phyloP scores from a whole-genome alignment of 306 rosid genomes.

The Medicago ruthenica region DNA sequence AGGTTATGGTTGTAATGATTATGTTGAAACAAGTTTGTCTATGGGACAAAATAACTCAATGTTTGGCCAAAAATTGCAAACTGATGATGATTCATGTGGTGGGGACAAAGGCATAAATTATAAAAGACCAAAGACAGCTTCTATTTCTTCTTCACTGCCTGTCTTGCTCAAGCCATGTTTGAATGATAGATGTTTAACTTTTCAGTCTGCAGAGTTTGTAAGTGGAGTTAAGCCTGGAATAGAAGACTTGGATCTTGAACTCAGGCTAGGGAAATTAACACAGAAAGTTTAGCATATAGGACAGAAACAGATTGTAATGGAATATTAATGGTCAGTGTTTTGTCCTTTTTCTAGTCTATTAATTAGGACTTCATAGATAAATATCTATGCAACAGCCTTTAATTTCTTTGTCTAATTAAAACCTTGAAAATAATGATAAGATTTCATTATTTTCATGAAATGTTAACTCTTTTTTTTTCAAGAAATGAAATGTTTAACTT shows the following conservation, averaged over 20 bases:
- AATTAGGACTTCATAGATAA: slow-evolving; percentile 36
- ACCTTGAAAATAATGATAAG: slow-evolving; percentile 40
- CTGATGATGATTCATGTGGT: slow-evolving; percentile 41
- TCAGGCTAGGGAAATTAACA: slow-evolving; percentile 70
- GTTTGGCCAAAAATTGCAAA: slow-evolving; percentile 46
- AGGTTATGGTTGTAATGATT: slow-evolving; percentile 32
- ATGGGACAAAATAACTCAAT: slow-evolving; percentile 56
- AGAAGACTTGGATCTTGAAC: slow-evolving; percentile 92
- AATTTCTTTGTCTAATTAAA: slow-evolving; percentile 23
- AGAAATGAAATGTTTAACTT: slow-evolving; percentile 40
- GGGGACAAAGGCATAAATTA: slow-evolving; percentile 43
- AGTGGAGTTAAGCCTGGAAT: slow-evolving; percentile 46
- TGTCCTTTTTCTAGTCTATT: slow-evolving; percentile 5
- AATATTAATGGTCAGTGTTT: slow-evolving; percentile 34
- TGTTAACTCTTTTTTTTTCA: slow-evolving; percentile 23
- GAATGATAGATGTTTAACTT: slow-evolving; percentile 42
- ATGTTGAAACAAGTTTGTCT: slow-evolving; percentile 64
- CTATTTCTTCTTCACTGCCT: slow-evolving; percentile 37
- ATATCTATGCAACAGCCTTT: slow-evolving; percentile 24
- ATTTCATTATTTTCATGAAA: slow-evolving; percentile 39
- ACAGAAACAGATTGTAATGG: slow-evolving; percentile 32
- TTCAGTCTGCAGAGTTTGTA: slow-evolving; percentile 53
- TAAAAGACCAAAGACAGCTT: slow-evolving; percentile 56
- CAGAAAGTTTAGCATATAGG: slow-evolving; percentile 49
- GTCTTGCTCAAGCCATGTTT: slow-evolving; percentile 53